Evolutionary conservation across 257 asterid species (phyloP), one percentile per base, ranked within the genome.

Genomic region (Solanum lignicaule): DNA sequence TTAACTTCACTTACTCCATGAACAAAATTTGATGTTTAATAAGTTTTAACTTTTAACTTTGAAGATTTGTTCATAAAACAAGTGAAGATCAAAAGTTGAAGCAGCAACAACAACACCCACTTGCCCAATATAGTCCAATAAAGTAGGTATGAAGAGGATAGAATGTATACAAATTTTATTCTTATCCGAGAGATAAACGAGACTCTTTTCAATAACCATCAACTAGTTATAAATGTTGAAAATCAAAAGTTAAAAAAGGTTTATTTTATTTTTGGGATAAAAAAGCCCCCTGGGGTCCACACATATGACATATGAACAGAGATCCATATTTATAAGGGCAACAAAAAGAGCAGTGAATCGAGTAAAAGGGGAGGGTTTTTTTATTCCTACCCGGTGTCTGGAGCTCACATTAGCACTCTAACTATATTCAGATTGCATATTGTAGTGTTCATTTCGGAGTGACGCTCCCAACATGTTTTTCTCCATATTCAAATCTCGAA

Each of bases 321-420:
- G 29, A 21, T 60, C 27, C 68, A 60, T 21, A 60, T 60, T 60
- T 60, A 9, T 60, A 60, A 60, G 14, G 6, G 6, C 6, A 60
- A 60, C 27, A 8, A 60, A 60, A 52, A 52, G 62, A 18, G 10
- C n/a, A 18, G n/a, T 18, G 62, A 52, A 18, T 18, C n/a, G 10
- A 52, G n/a, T 18, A 52, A 14, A 16, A 16, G 23, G 62, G 9
- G 23, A 5, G 60, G 60, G 6, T 46, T 46, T 11, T 10, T 14
- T 14, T 46, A 0, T 4, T 4, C 0, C 55, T 46, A 14, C 7
- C 15, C 58, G 20, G 7, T 46, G 58, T 46, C 7, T 46, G 2
- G 3, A 46, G 0, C 58, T 46, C 20, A 46, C 20, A 46, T 46
- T 46, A 0, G 0, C 14, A 7, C 20, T 46, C 58, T 46, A 46